Base-by-base conservation (phyloP, 1,284 basidiomycete genomes). In the Trametes versicolor region DNA sequence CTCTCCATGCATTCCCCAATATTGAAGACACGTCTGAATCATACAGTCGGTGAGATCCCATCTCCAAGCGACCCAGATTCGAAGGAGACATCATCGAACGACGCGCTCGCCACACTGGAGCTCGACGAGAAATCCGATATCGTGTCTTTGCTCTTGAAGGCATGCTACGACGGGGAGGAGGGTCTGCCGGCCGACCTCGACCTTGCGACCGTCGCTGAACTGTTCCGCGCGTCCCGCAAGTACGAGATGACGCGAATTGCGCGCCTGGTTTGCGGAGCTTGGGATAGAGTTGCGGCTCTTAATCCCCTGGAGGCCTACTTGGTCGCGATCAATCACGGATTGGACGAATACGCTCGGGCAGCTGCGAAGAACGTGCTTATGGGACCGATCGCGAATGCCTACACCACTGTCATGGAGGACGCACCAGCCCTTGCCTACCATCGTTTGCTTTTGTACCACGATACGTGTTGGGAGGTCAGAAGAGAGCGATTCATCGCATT, bases 161-260 rank as follows among this genome's bases (percentile, higher is more conserved):
- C 12, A 12, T 55, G 53, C n/a, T 55, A 55, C 25, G 15, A 13
- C 23, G 23, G 17, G 4, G 2, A 41, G 2, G 29, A 32, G 29
- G 29, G 8, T 32, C 50, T 45, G 0, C 39, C 53, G 4, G 12
- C 1, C 1, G 19, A 12, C 39, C 23, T 55, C 25, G 39, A 55
- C 4, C 8, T 19, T 32, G 8, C 29, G 3, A 3, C 29, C 29
- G 8, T 32, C 8, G 29, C 29, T 32, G 29, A 32, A 32, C 29
- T 32, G 4, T 8, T 32, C 29, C 29, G 29, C 8, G 66, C 66
- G 3, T 58, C 63, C 21, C 37, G 61, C 21, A 70, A 70, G 54
- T 71, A 71, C 52, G 52, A 59, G 53, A 70, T 71, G 66, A 58
- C 64, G 23, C 56, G n/a, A 2, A 32, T 45, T 10, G 27, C 12